A percentile compares a stretch with the other conserved stretches of the same genome.
phyloP scores from a whole-genome alignment of 441 rosid species.

The Iberis amara region DNA sequence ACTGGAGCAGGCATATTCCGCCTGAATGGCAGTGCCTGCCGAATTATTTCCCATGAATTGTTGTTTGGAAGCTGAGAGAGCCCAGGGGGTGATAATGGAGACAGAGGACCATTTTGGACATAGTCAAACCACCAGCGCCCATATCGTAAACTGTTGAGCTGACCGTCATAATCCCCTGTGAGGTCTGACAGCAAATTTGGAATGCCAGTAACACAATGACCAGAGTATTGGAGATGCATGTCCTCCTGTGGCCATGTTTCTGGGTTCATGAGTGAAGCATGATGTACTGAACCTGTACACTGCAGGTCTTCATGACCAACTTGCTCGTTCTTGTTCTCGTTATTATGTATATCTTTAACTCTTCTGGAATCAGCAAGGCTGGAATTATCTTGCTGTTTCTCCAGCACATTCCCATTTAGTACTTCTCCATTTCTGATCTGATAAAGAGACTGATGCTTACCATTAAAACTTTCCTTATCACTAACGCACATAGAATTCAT shows the following conservation, averaged over 20 bases:
- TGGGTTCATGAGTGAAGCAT: constrained; percentile 26
- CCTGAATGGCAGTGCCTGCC: constrained; percentile 42
- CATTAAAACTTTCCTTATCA: constrained; percentile 31
- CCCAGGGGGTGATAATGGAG: constrained; percentile 37
- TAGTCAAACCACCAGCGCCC: constrained; percentile 43
- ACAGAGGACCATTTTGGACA: constrained; percentile 35
- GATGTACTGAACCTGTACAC: constrained; percentile 31
- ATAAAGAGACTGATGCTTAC: constrained; percentile 40
- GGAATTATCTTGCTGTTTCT: constrained; percentile 29
- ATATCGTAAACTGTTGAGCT: constrained; percentile 36
- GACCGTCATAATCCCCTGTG: constrained; percentile 49
- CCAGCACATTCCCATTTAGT: constrained; percentile 36
- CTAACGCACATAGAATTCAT: constrained; percentile 28
- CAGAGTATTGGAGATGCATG: constrained; percentile 34
- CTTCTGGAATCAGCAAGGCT: constrained; percentile 30
- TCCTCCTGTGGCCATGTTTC: constrained; percentile 38
- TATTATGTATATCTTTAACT: constrained; percentile 21
- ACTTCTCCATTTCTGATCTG: constrained; percentile 40
- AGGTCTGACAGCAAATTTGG: constrained; percentile 47
- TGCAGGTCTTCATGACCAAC: constrained; percentile 33
- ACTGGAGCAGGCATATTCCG: constrained; percentile 34
- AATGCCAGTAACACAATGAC: constrained; percentile 29
- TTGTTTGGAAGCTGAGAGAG: constrained; percentile 44
- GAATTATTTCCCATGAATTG: constrained; percentile 55
- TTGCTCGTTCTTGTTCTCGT: constrained; percentile 30